phyloP scores from a whole-genome alignment of 768 basidiomycete species.

The Boletus reticuloceps region DNA sequence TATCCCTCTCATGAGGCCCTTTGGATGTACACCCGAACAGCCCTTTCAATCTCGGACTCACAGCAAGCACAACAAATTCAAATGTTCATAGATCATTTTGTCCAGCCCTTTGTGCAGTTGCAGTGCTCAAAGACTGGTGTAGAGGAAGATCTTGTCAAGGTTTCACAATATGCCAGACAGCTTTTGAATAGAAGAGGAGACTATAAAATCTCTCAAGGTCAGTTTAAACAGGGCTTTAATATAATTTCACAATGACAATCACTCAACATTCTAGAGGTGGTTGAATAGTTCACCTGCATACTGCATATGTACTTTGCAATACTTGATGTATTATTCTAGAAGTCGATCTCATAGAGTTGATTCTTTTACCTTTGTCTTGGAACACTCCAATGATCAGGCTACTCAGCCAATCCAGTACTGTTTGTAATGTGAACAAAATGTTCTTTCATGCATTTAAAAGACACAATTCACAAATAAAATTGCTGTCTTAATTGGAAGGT shows the following conservation, averaged over 20 bases:
- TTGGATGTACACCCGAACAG: conserved; percentile 48
- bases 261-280: too few relatives aligned
- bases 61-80: neutral
- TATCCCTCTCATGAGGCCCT: conserved; percentile 62
- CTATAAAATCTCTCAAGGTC: neutral
- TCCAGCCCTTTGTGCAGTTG: conserved; percentile 14
- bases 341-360: too few relatives aligned
- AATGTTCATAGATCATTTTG: conserved; percentile 15
- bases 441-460: too few relatives aligned
- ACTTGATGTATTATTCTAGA: too few relatives aligned
- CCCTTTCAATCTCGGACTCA: neutral
- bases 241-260: neutral
- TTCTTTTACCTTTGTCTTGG: too few relatives aligned
- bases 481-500: too few relatives aligned
- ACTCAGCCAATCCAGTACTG: too few relatives aligned
- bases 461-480: too few relatives aligned
- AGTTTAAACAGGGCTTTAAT: neutral
- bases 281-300: too few relatives aligned
- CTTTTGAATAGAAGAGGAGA: conserved; percentile 11
- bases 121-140: neutral
- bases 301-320: too few relatives aligned
- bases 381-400: too few relatives aligned
- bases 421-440: too few relatives aligned
- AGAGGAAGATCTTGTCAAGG: neutral
- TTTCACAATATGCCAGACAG: conserved; percentile 4